Conservation (phyloP, 192 early-diverging fungal species). For the Backusella sp. region DNA sequence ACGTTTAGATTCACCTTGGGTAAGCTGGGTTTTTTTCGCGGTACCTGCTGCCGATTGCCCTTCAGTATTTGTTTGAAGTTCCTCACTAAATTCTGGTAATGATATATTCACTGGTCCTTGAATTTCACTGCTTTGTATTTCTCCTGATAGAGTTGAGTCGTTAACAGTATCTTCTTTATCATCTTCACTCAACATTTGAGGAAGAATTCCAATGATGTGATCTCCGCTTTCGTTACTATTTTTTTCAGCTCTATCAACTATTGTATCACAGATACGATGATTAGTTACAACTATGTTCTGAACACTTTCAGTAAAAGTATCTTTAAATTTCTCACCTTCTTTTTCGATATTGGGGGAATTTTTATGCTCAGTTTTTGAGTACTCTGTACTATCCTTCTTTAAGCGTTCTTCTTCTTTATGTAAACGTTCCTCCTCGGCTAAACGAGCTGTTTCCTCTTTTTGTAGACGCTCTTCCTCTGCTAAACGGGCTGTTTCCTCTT, state of each 20-base stretch:
- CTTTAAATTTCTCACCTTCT: too few relatives aligned
- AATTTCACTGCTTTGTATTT: not conserved
- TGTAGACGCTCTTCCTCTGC: not conserved
- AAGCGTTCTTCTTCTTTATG: not conserved
- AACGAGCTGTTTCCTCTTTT: not conserved
- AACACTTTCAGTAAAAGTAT: not conserved
- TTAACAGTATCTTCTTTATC: not conserved
- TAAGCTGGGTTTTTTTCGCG: not conserved
- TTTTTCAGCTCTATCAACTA: not conserved
- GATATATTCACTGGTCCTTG: not conserved
- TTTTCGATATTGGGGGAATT: too few relatives aligned
- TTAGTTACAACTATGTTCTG: not conserved
- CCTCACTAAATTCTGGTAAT: not conserved
- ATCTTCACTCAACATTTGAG: not conserved
- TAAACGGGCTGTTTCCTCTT: not conserved
- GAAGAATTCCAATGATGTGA: not conserved
- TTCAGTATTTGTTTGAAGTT: not conserved
- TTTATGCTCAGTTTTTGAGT: too few relatives aligned
- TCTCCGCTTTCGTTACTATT: not conserved
- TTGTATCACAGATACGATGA: not conserved
- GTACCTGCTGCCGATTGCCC: not conserved
- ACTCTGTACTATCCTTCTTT: not conserved
- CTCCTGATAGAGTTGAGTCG: not conserved
- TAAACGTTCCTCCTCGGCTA: not conserved
- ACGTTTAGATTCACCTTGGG: not conserved